These are phyloP conservation scores for Globisporangium ultimum DNA, from an alignment of 352 stramenopile species.

Conservation along the genomic window DNA sequence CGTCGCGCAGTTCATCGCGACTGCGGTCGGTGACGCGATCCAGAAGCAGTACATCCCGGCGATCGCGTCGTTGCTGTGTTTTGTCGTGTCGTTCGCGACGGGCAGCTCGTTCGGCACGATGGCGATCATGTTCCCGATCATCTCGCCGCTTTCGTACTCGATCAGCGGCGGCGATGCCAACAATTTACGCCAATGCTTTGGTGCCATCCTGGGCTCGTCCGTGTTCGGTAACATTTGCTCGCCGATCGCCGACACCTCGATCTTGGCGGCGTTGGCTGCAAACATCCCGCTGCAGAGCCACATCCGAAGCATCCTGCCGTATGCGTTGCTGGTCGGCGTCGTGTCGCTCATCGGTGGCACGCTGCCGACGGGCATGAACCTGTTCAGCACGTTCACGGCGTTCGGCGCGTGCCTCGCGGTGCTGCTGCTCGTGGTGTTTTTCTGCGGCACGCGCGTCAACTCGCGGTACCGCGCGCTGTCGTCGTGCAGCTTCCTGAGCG, in stretches of 20 bases:
- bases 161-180: conserved; percentile 74
- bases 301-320: conserved; percentile 82
- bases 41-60: conserved; percentile 74
- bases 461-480: conserved; percentile 73
- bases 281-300: conserved; percentile 81
- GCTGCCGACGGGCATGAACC: conserved; percentile 66
- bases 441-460: conserved; percentile 76
- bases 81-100: conserved; percentile 88
- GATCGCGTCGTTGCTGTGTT: conserved; percentile 83
- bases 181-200: conserved; percentile 87
- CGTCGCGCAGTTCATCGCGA: conserved; percentile 78
- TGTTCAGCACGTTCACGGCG: conserved; percentile 76
- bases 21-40: conserved; percentile 71
- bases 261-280: conserved; percentile 80
- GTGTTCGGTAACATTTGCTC: conserved; percentile 89
- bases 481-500: conserved; percentile 68
- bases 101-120: conserved; percentile 90
- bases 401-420: conserved; percentile 73
- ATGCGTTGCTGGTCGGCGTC: conserved; percentile 66
- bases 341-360: conserved; percentile 68
- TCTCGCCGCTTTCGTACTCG: conserved; percentile 79
- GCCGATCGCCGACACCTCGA: conserved; percentile 93
- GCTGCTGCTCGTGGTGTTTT: conserved; percentile 76
- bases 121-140: conserved; percentile 92
- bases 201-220: conserved; percentile 81